These are phyloP conservation scores for Yamadazyma insecticola DNA, from an alignment of 805 yeast genomes.

Conservation along the genomic window DNA sequence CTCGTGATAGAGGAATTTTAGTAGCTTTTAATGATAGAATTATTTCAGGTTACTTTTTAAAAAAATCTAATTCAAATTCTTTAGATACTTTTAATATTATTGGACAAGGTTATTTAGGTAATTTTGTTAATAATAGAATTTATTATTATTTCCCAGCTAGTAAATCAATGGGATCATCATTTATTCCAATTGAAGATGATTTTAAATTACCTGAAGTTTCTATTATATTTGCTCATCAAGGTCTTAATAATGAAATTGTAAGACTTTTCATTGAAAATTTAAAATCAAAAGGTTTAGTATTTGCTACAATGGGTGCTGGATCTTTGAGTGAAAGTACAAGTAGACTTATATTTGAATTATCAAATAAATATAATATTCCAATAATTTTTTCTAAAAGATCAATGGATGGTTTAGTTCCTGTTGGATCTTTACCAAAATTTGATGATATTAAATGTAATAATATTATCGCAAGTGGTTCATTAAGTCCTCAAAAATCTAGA, in stretches of 20 bases:
- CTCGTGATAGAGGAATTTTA: conserved; percentile 55
- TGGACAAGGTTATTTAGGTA: conserved; percentile 69
- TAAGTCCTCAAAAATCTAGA: conserved; percentile 63
- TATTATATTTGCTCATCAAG: conserved; percentile 60
- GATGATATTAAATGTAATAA: conserved; percentile 21
- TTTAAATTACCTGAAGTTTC: conserved; percentile 42
- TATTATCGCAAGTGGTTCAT: conserved; percentile 58
- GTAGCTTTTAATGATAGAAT: conserved; percentile 66
- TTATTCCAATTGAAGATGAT: conserved; percentile 20
- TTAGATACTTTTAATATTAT: conserved; percentile 64
- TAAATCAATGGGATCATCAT: conserved; percentile 47
- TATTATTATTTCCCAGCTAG: conserved; percentile 62
- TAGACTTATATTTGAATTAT: conserved; percentile 35
- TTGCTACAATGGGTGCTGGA: conserved; percentile 74
- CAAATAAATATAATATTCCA: conserved; percentile 41
- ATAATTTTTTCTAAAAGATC: conserved; percentile 62
- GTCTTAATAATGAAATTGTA: conserved; percentile 47
- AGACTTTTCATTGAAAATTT: conserved; percentile 42
- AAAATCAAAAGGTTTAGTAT: conserved; percentile 49
- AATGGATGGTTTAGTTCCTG: conserved; percentile 68
- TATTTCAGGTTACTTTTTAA: conserved; percentile 65
- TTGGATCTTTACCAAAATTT: conserved; percentile 35
- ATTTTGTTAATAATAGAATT: conserved; percentile 61
- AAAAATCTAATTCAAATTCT: conserved; percentile 66
- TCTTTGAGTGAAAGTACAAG: conserved; percentile 51